Evolutionary conservation across 1,284 basidiomycete genomes (phyloP), one percentile per base, ranked within the genome.

Genomic region (Grifola frondosa): DNA sequence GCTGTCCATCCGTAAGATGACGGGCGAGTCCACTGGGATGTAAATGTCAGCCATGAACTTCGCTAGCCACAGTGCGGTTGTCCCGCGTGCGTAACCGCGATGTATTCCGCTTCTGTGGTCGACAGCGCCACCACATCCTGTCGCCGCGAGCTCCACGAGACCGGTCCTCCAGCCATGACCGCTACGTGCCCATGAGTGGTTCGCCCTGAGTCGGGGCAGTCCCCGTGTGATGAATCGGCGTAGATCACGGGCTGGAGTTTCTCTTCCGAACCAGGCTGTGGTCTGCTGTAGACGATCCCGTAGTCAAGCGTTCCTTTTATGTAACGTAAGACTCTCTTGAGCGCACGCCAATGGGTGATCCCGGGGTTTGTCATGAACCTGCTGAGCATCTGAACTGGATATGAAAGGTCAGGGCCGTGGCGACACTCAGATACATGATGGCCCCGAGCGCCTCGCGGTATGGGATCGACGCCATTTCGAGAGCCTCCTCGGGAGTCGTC

Each of bases 91-190:
- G n/a, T n/a, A n/a, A n/a, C 44, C n/a, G n/a, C n/a, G n/a, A n/a
- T n/a, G n/a, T n/a, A n/a, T n/a, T n/a, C n/a, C n/a, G 26, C 26
- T n/a, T 28, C 26, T 10, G 26, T 28, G n/a, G 26, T 73, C 69
- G 26, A 28, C 10, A 28, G 26, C n/a, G 71, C 54, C 4, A 68
- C 57, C 0, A 59, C 60, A 3, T 42, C 29, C 46, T 75, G 72
- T 28, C 67, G 62, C 28, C 63, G 59, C 0, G 67, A 67, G 11
- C 43, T 44, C 71, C 70, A 76, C 3, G 61, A 59, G 21, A 75
- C 47, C 2, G 59, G 35, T 10, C 59, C 61, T 5, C 56, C 54
- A 0, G 21, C 44, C 11, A 64, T 32, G 10, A 28, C n/a, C 10
- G n/a, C 10, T 10, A 28, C 26, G n/a, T 28, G n/a, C 26, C 26